Conservation (phyloP, 345 rosid genomes). For the Leavenworthia alabamica region DNA sequence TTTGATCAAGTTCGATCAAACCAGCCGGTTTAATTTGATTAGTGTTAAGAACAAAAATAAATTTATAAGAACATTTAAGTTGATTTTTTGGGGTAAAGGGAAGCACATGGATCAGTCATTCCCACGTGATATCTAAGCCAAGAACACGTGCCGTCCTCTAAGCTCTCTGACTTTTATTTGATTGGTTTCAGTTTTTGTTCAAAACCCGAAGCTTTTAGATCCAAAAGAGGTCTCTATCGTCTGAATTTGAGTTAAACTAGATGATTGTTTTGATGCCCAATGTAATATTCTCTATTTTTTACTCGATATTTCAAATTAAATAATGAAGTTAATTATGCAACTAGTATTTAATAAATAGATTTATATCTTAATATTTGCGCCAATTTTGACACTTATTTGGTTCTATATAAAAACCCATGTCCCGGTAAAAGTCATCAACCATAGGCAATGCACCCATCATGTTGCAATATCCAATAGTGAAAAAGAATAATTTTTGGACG, state of each 20-base stretch:
- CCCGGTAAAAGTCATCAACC: slow-evolving; percentile 24
- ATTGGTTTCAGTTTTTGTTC: slow-evolving; percentile 21
- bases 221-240: slow-evolving; percentile 35
- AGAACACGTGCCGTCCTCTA: slow-evolving; percentile 28
- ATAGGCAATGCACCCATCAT: slow-evolving; percentile 25
- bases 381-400: slow-evolving; percentile 14
- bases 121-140: slow-evolving; percentile 31
- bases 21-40: neutral
- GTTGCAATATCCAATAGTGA: slow-evolving; percentile 2
- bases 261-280: slow-evolving; percentile 28
- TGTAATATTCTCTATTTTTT: slow-evolving; percentile 14
- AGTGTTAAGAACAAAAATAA: neutral
- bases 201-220: slow-evolving; percentile 28
- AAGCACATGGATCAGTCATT: slow-evolving; percentile 31
- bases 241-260: slow-evolving; percentile 33
- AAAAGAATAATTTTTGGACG: neutral
- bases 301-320: neutral
- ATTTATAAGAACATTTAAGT: neutral
- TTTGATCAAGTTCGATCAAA: neutral
- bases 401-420: slow-evolving; percentile 8
- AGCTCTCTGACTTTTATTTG: slow-evolving; percentile 31
- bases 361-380: slow-evolving; percentile 16
- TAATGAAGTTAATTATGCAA: neutral
- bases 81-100: slow-evolving; percentile 24
- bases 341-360: neutral